A percentile compares a stretch with the other conserved stretches of the same genome.
Conservation (phyloP, 2,329 filamentous ascomycete genomes). For the Cytospora mali region DNA sequence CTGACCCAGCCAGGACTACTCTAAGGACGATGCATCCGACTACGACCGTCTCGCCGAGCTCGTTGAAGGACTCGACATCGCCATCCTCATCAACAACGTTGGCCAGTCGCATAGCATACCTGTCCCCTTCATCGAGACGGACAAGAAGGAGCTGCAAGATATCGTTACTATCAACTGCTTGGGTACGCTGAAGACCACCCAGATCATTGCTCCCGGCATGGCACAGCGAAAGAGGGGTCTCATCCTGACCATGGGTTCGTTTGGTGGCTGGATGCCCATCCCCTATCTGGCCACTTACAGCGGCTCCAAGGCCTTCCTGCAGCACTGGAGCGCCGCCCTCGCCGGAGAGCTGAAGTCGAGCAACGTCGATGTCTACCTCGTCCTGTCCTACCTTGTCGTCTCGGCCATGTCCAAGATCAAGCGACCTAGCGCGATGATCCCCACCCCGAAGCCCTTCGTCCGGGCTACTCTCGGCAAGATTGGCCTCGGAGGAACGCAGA, state of each 20-base stretch:
- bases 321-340: conserved; percentile 90
- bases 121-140: conserved; percentile 81
- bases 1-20: conserved; percentile 66
- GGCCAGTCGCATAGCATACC: conserved; percentile 93
- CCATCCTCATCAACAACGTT: conserved; percentile 94
- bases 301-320: conserved; percentile 96
- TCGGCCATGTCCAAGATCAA: conserved; percentile 97
- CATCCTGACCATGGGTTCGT: conserved; percentile 96
- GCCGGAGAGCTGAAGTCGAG: conserved; percentile 79
- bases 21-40: conserved; percentile 75
- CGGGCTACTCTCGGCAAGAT: conserved; percentile 77
- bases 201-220: conserved; percentile 83
- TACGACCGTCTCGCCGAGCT: conserved; percentile 73
- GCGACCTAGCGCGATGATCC: conserved; percentile 74
- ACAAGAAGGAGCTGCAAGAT: conserved; percentile 76
- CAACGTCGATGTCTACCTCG: conserved; percentile 86
- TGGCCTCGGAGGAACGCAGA: conserved; percentile 77
- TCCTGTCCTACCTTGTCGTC: conserved; percentile 90
- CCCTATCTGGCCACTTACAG: conserved; percentile 95
- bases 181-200: conserved; percentile 85
- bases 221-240: conserved; percentile 81
- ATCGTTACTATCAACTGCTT: conserved; percentile 96
- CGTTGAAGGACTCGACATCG: conserved; percentile 75
- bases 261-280: conserved; percentile 89
- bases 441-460: conserved; percentile 82